Conservation (phyloP, 1,139 yeast species). For the Torulaspora globosa region DNA sequence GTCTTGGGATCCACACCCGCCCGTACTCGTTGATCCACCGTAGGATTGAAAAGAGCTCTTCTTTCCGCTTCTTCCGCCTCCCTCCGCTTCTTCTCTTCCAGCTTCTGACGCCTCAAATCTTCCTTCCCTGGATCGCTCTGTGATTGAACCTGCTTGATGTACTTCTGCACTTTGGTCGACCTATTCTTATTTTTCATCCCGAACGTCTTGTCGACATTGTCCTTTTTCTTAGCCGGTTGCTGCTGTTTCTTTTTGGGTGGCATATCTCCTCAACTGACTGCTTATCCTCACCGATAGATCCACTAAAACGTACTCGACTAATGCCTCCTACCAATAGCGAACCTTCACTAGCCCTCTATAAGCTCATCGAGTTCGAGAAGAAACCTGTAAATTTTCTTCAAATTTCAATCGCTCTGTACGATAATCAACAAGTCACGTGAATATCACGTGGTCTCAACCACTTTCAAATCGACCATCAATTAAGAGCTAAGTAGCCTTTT, state of each 20-base stretch:
- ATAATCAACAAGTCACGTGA: background rate
- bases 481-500: no score
- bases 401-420: background rate
- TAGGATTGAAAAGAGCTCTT: constrained; percentile 63
- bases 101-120: constrained; percentile 70
- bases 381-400: constrained; percentile 1
- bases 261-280: constrained; percentile 39
- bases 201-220: constrained; percentile 85
- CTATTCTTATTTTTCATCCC: constrained; percentile 93
- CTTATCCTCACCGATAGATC: background rate
- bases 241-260: constrained; percentile 74
- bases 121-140: constrained; percentile 69
- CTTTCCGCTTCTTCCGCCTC: constrained; percentile 89
- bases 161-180: constrained; percentile 86
- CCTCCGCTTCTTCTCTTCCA: constrained; percentile 86
- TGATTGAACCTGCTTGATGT: constrained; percentile 69
- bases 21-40: constrained; percentile 81
- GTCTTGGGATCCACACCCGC: constrained; percentile 98
- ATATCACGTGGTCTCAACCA: background rate
- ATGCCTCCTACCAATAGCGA: background rate
- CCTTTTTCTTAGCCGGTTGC: constrained; percentile 66
- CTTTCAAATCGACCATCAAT: no score
- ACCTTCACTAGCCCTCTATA: no score
- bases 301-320: background rate
- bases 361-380: constrained; percentile 1